Evolutionary conservation across 345 rosid genomes (phyloP), one percentile per base, ranked within the genome.

Genomic region (Murraya paniculata): DNA sequence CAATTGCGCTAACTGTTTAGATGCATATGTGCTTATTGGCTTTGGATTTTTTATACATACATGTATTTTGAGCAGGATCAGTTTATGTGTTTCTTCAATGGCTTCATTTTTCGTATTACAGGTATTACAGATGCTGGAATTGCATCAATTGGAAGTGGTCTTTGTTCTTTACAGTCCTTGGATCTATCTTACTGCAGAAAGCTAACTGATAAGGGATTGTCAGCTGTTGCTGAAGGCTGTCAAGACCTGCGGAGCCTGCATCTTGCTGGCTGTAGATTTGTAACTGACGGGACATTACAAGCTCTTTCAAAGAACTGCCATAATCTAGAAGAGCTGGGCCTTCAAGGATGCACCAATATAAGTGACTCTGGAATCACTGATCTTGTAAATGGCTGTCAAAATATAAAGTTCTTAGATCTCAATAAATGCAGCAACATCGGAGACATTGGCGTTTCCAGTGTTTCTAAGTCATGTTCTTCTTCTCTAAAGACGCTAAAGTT

Each of bases 101-200:
- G 3, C 58, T 73, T 7, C 67, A 7, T 74, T 33, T 45, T 35
- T 48, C 14, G 68, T 62, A 9, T 72, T 64, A 70, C 92, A 94
- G 98, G 93, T 71, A 89, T 94, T 82, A 88, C 97, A 13, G 99
- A 96, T 82, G 78, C 69, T 39, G 98, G 98, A 35, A 79, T 93
- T 91, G 83, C 72, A 28, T 84, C 90, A 36, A 86, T 96, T 81
- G 98, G 97, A 71, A 10, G 73, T 36, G 86, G 91, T 82, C 92
- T 96, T 70, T 80, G 89, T 81, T 86, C 88, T 67, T 85, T 96
- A 7, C 98, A 90, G 84, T 91, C 85, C 74, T 89, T 96, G 82
- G 95, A 96, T 82, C 91, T 90, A n/a, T 92, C 98, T 6, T 85
- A 85, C 75, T 96, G 98, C 85, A 89, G 93, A 80, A 96, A 91